Conservation (phyloP, 192 early-diverging fungal genomes). For the Podila epigama region DNA sequence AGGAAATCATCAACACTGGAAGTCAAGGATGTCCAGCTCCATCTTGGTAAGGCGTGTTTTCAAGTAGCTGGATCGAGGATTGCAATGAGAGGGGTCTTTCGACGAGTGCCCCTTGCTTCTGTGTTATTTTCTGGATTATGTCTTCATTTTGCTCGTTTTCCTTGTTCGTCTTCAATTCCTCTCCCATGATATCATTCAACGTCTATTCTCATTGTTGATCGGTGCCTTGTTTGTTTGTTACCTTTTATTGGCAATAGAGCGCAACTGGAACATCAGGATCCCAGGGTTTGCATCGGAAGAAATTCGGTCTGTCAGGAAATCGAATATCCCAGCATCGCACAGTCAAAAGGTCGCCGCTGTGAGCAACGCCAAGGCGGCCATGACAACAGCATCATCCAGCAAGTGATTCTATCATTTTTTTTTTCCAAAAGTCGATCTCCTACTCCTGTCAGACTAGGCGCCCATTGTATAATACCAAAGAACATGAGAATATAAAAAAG, state of each 20-base stretch:
- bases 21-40: conserved; percentile 88
- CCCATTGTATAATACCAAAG: no score
- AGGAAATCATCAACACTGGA: conserved; percentile 78
- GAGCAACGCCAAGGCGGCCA: conserved; percentile 51
- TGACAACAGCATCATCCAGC: background rate
- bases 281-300: conserved; percentile 88
- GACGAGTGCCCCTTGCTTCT: no score
- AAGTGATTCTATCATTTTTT: conserved; percentile 24
- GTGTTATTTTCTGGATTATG: no score
- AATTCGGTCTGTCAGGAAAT: conserved; percentile 76
- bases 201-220: no score
- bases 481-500: no score
- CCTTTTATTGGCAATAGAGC: conserved; percentile 55
- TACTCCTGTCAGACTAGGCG: no score
- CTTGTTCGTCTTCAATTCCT: no score
- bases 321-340: conserved; percentile 66
- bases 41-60: conserved; percentile 75
- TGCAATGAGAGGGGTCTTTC: no score
- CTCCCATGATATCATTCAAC: no score
- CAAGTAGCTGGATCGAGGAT: no score
- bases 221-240: background rate
- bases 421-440: no score
- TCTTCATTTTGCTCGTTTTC: no score
- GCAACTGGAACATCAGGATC: conserved; percentile 91
- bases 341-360: conserved; percentile 72